phyloP scores from a whole-genome alignment of 176 grass and related monocot genomes.

The Poa annua region DNA sequence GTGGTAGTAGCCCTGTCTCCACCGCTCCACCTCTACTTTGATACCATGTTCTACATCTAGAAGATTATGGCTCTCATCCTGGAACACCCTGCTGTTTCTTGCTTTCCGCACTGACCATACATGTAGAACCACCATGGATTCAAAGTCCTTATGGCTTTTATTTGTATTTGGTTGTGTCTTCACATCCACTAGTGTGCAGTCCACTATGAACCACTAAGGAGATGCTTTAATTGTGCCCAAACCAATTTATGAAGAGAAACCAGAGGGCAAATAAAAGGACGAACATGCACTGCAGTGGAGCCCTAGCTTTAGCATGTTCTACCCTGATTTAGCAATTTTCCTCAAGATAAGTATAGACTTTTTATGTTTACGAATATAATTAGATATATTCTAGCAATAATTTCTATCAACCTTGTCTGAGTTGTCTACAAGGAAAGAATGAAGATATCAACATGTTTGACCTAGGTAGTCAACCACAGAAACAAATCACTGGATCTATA shows the following conservation, averaged over 20 bases:
- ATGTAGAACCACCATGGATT: not conserved
- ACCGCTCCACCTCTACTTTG: slow-evolving; percentile 6
- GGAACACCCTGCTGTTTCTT: slow-evolving; percentile 1
- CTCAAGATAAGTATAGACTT: not conserved
- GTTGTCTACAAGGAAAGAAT: slow-evolving; percentile 1
- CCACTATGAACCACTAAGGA: not conserved
- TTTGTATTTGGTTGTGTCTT: not conserved
- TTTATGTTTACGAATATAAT: not conserved
- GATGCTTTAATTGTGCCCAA: not conserved
- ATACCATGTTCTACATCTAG: not conserved
- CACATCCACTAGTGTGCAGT: not conserved
- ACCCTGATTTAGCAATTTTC: not conserved
- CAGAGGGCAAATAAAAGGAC: not conserved
- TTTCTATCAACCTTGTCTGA: not conserved
- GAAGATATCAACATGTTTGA: slow-evolving; percentile 28
- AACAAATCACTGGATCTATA: not conserved
- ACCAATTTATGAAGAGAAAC: not conserved
- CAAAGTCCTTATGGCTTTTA: not conserved
- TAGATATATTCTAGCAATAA: not conserved
- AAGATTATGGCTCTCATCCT: not conserved
- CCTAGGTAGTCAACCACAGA: not conserved
- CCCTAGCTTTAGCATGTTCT: not conserved
- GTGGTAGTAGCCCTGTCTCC: not conserved
- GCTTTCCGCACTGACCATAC: not conserved
- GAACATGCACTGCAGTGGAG: not conserved